Base-by-base conservation (phyloP, 305 asterid genomes). In the Fraxinus ornus region DNA sequence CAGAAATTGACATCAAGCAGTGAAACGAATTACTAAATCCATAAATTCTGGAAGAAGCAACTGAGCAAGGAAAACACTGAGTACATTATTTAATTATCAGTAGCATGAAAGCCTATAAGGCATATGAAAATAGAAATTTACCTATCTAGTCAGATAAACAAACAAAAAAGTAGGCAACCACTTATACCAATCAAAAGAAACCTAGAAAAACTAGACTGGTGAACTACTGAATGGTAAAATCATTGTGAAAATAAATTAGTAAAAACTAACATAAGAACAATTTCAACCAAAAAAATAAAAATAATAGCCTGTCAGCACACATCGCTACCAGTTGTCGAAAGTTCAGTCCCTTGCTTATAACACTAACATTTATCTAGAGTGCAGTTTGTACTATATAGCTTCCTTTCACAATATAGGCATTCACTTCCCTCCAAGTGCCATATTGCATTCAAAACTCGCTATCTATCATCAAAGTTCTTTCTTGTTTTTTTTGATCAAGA, bases 161-260 rank as follows among this genome's bases (percentile, higher is more conserved):
- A 12, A 5, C 75, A 21, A 24, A 62, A 62, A 68, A 37, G 77
- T 19, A 75, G 33, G 26, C 66, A 64, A 9, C 79, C 17, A 68
- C 32, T 52, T 7, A 8, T 52, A 70, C 3, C 83, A 68, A 35
- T 15, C 47, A 49, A 73, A 30, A 26, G 68, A 73, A 81, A 32
- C 49, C 26, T n/a, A 80, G 74, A 19, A 39, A 60, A 15, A 39
- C 26, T 39, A n/a, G 73, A 30, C 28, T 37, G 28, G 47, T 24
- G 12, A 84, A 72, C 74, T n/a, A 39, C 79, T 76, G 32, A 9
- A 21, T 13, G 75, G n/a, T 35, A 80, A 75, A 77, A n/a, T 70
- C 37, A 78, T 62, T 71, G 15, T 15, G 12, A 66, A 70, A 47
- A 35, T 68, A 80, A 33, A 21, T 24, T 64, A 8, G 33, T 21